Percentiles rank a stretch among this genome's conserved stretches.
Evolutionary conservation across 2,329 filamentous ascomycete genomes (phyloP).

Genomic region (Dissoconium aciculare): DNA sequence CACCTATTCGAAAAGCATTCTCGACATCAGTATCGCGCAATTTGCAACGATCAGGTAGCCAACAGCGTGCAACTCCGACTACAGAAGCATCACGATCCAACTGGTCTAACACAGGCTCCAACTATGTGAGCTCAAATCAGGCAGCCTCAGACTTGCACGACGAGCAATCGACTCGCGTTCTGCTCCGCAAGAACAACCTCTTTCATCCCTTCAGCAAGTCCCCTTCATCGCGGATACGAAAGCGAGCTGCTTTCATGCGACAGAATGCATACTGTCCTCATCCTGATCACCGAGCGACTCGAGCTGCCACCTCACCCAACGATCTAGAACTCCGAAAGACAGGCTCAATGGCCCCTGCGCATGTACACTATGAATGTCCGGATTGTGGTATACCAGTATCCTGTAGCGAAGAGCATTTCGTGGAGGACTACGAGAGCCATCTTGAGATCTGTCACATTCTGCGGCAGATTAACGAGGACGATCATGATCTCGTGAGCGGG

Average conservation of each 20-base stretch:
- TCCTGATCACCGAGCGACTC: conserved; percentile 65
- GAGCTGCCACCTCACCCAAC: conserved; percentile 48
- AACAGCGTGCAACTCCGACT: conserved; percentile 10
- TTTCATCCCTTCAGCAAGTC: conserved; percentile 88
- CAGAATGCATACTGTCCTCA: conserved; percentile 91
- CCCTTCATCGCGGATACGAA: conserved; percentile 73
- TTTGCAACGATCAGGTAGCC: conserved; percentile 11
- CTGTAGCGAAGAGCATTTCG: conserved; percentile 90
- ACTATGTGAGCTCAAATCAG: not conserved
- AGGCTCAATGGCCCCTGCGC: conserved; percentile 51
- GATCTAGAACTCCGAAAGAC: conserved; percentile 49
- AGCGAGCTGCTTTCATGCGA: conserved; percentile 77
- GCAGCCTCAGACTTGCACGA: conserved; percentile 3
- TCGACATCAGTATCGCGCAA: conserved; percentile 11
- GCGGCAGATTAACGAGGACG: conserved; percentile 90
- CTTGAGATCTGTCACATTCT: conserved; percentile 84
- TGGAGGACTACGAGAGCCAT: conserved; percentile 86
- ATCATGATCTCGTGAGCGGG: conserved; percentile 83
- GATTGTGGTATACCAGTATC: conserved; percentile 91
- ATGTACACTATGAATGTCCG: conserved; percentile 87
- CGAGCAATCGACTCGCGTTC: conserved; percentile 19
- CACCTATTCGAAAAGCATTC: conserved; percentile 11
- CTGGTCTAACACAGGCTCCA: conserved; percentile 3
- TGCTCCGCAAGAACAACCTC: conserved; percentile 61
- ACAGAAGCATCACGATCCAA: conserved; percentile 8